These are phyloP conservation scores for Rhexocercosporidium sp. DNA, from an alignment of 2,329 filamentous ascomycete genomes.

Conservation along the genomic window DNA sequence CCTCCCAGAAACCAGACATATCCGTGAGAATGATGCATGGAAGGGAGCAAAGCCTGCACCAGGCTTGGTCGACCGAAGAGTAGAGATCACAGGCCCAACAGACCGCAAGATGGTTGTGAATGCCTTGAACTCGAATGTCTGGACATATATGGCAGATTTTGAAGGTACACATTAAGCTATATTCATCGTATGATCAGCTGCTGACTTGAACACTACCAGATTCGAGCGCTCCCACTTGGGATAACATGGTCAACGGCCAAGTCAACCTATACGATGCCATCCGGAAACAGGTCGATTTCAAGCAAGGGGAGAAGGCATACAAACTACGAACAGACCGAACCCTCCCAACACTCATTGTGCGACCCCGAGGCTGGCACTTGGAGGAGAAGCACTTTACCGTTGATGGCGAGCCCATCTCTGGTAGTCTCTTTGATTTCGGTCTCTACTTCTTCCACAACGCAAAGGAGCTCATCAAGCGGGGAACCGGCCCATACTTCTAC, in stretches of 20 bases:
- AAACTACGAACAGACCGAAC: conserved; percentile 91
- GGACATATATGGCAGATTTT: conserved; percentile 99
- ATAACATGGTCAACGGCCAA: conserved; percentile 99
- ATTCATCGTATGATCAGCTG: neutral
- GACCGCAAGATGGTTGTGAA: conserved; percentile 99
- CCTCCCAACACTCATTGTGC: conserved; percentile 89
- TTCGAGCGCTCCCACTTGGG: conserved; percentile 95
- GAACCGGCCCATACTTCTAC: conserved; percentile 95
- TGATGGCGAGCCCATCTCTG: conserved; percentile 93
- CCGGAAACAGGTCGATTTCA: conserved; percentile 93
- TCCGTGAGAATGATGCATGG: conserved; percentile 94
- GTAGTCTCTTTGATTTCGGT: conserved; percentile 93
- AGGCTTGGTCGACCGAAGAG: conserved; percentile 88
- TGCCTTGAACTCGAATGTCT: conserved; percentile 92
- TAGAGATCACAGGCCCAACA: conserved; percentile 96
- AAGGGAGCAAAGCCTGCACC: conserved; percentile 90
- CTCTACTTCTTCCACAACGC: conserved; percentile 99
- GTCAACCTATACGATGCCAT: conserved; percentile 97
- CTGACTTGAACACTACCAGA: conserved; percentile 58
- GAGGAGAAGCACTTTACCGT: conserved; percentile 98
- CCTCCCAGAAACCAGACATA: conserved; percentile 92
- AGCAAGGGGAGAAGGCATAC: conserved; percentile 93
- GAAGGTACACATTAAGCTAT: conserved; percentile 68
- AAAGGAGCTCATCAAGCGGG: conserved; percentile 80
- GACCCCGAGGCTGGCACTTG: conserved; percentile 95